These are phyloP conservation scores for Arachnopeziza araneosa DNA, from an alignment of 2,329 filamentous ascomycete genomes.

Conservation along the genomic window DNA sequence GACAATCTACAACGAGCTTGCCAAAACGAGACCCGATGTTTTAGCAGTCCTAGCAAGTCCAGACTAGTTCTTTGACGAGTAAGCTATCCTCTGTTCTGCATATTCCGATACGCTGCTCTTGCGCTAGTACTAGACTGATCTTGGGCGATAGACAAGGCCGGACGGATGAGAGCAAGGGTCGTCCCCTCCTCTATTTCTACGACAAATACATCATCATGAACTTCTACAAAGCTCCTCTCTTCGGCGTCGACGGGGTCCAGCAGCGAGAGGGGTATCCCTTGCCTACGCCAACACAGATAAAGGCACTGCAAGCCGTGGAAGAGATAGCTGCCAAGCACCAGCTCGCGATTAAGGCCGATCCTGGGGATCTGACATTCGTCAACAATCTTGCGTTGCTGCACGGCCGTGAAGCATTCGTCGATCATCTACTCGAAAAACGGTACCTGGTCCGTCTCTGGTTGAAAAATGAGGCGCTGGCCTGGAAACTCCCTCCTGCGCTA, in stretches of 20 bases:
- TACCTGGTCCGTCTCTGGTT: too few species aligned
- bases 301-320: not conserved
- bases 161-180: too few species aligned
- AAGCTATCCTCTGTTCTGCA: not conserved
- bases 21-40: conserved; percentile 43
- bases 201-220: too few species aligned
- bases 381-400: not conserved
- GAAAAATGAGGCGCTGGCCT: too few species aligned
- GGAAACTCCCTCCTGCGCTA: too few species aligned
- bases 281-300: not conserved
- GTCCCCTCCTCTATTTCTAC: too few species aligned
- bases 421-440: not conserved
- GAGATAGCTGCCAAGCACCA: not conserved
- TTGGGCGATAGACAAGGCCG: too few species aligned
- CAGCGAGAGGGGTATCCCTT: too few species aligned
- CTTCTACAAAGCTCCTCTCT: too few species aligned
- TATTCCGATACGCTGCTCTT: not conserved
- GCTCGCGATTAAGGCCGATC: not conserved
- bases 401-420: not conserved
- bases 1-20: conserved; percentile 48
- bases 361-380: not conserved
- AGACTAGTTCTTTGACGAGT: conserved; percentile 13
- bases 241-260: too few species aligned
- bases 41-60: conserved; percentile 37
- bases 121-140: not conserved